Evolutionary conservation across 2,329 filamentous ascomycete genomes (phyloP), one percentile per base, ranked within the genome.

Genomic region (Fusarium decemcellulare): DNA sequence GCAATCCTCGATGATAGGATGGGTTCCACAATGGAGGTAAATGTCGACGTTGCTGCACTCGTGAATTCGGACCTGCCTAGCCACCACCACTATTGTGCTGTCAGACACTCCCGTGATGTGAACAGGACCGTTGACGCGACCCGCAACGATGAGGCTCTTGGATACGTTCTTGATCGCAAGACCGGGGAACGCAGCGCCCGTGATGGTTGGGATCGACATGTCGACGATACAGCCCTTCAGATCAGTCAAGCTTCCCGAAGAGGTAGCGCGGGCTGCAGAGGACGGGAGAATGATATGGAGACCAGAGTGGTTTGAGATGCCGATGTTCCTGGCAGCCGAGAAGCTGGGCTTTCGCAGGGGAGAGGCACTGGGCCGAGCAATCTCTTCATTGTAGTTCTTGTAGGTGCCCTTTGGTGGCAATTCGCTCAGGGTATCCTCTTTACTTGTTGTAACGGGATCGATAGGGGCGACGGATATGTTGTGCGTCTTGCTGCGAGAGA

Each of bases 1-100:
- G 77, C 95, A 98, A 71, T 96, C 92, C 80, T 99, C 96, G 68
- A 99, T 97, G 72, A 99, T 98, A 0, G 96, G 96, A 66, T 94
- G 90, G 74, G 93, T 96, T 1, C 86, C 84, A 76, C 93, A 95
- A 70, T 91, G 88, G 62, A 99, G 84, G 77, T 98, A 98, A 11
- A 99, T 86, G 70, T 93, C 90, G 37, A 97, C 92, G 65, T 94
- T 88, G 46, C 83, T 85, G 76, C 93, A 97, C 70, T 95, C 92
- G 78, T 99, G 96, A 83, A 99, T 95, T 23, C 96, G 89, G 74
- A 97, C 94, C 79, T 99, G 96, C n/a, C 92, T 87, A 55, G 93
- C 92, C 8, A 89, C 86, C 4, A 97, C 90, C 0, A 98, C 89
- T 14, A 97, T 80, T n/a, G 94, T 87, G 67, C 91, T 93, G 73